Evolutionary conservation across 352 stramenopile species (phyloP).

Genomic region (Phytophthora meadii): DNA sequence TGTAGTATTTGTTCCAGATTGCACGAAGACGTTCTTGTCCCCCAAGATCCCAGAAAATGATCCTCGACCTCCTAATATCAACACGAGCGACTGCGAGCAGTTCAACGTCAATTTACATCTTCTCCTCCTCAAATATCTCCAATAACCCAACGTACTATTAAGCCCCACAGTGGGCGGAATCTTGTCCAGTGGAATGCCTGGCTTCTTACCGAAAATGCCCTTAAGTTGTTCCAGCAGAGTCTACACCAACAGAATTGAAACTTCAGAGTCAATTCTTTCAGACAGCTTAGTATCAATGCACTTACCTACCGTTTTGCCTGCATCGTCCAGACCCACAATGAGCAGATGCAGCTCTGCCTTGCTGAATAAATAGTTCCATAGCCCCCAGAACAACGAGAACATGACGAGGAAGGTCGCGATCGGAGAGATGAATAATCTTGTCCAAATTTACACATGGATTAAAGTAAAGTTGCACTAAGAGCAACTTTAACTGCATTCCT

Average conservation of each 20-base stretch:
- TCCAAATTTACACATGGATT: too few species aligned
- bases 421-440: background rate
- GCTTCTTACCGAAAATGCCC: conserved; percentile 89
- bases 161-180: conserved; percentile 93
- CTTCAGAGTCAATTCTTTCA: too few species aligned
- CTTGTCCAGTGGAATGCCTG: conserved; percentile 89
- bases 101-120: conserved; percentile 2
- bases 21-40: conserved; percentile 89
- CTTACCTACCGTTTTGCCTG: conserved; percentile 92
- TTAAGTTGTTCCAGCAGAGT: conserved; percentile 93
- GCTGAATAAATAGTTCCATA: conserved; percentile 87
- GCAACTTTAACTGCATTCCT: too few species aligned
- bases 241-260: conserved; percentile 21
- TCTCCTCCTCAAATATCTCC: background rate
- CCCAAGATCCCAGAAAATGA: conserved; percentile 94
- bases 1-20: conserved; percentile 96
- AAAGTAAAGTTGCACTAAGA: conserved; percentile 7
- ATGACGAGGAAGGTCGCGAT: conserved; percentile 33
- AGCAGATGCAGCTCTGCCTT: conserved; percentile 92
- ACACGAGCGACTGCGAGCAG: conserved; percentile 66
- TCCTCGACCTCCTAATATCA: conserved; percentile 81
- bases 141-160: conserved; percentile 67
- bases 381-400: conserved; percentile 86
- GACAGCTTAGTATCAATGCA: conserved; percentile 3
- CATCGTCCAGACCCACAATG: conserved; percentile 92